Evolutionary conservation across 1,139 yeast species (phyloP), one percentile per base, ranked within the genome.

Genomic region (Yamadazyma atmosphaerica): DNA sequence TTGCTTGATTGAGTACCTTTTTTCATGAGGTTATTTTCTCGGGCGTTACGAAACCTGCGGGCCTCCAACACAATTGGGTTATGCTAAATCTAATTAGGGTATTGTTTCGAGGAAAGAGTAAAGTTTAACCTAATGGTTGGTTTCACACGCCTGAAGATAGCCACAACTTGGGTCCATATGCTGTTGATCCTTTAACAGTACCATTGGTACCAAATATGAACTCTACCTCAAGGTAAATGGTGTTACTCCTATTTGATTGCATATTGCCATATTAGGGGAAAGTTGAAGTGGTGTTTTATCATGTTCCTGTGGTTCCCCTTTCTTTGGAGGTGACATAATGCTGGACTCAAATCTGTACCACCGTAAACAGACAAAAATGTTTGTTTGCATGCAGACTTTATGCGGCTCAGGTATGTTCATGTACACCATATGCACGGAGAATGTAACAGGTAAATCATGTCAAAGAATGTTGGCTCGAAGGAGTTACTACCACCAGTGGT

Each of bases 51-150:
- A 23, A 12, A 23, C 26, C 12, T 10, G 26, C n/a, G n/a, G 5
- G 11, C 26, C n/a, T 8, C 11, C 26, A 23, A n/a, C 11, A 10
- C 10, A 6, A 23, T 8, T 23, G 31, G 31, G 21, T 15, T 15
- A 28, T 9, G 31, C 31, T 15, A 16, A 28, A 28, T 28, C 31
- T 28, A 28, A 28, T 28, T 28, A 16, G 31, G 29, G 31, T 26
- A 28, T 28, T 28, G 31, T 28, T 16, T 28, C 12, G 16, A 11
- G 12, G 12, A 16, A 9, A 13, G 7, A 16, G 31, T 28, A 28
- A 28, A 28, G 15, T 28, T 28, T 28, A 28, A 28, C 31, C 31
- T 28, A 28, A 28, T 28, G 7, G 31, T 16, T 9, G 11, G 8
- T 10, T 7, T 28, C 29, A 10, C 29, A 26, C 29, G 29, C 29